These are phyloP conservation scores for Trypanosoma scelopori DNA, from an alignment of 208 protist species.

Conservation along the genomic window DNA sequence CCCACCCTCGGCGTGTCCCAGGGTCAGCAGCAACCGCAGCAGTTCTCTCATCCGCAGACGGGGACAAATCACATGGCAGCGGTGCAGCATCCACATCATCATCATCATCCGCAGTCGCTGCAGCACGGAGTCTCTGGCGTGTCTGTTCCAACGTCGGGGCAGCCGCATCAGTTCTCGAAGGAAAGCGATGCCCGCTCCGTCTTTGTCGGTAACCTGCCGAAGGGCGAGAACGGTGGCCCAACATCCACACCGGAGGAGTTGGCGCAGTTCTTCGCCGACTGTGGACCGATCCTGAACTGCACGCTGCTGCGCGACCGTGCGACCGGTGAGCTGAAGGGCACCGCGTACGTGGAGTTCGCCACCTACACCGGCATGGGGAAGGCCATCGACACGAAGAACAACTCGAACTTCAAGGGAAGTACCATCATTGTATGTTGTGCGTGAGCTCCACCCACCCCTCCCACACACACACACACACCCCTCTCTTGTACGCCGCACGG, in stretches of 20 bases:
- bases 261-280: slow-evolving; percentile 77
- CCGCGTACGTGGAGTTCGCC: slow-evolving; percentile 85
- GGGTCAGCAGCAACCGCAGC: slow-evolving; percentile 12
- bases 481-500: slow-evolving; percentile 22
- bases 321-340: slow-evolving; percentile 81
- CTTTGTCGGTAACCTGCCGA: slow-evolving; percentile 82
- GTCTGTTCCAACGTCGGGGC: slow-evolving; percentile 25
- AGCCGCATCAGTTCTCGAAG: slow-evolving; percentile 65
- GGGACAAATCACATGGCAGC: slow-evolving; percentile 2
- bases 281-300: slow-evolving; percentile 81
- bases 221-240: slow-evolving; percentile 56
- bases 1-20: slow-evolving; percentile 19
- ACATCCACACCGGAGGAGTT: slow-evolving; percentile 81
- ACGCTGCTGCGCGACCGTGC: slow-evolving; percentile 75
- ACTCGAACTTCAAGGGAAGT: slow-evolving; percentile 82
- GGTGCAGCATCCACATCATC: slow-evolving; percentile 20
- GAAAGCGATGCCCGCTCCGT: slow-evolving; percentile 85
- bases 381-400: slow-evolving; percentile 86
- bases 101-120: slow-evolving; percentile 14
- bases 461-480: slow-evolving; percentile 6
- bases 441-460: slow-evolving; percentile 23
- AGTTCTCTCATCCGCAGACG: not conserved
- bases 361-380: slow-evolving; percentile 76
- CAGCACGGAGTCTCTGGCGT: slow-evolving; percentile 8
- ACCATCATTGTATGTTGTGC: slow-evolving; percentile 86